Evolutionary conservation across 2,329 filamentous ascomycete genomes (phyloP), one percentile per base, ranked within the genome.

Genomic region (Ophiostoma australiae): DNA sequence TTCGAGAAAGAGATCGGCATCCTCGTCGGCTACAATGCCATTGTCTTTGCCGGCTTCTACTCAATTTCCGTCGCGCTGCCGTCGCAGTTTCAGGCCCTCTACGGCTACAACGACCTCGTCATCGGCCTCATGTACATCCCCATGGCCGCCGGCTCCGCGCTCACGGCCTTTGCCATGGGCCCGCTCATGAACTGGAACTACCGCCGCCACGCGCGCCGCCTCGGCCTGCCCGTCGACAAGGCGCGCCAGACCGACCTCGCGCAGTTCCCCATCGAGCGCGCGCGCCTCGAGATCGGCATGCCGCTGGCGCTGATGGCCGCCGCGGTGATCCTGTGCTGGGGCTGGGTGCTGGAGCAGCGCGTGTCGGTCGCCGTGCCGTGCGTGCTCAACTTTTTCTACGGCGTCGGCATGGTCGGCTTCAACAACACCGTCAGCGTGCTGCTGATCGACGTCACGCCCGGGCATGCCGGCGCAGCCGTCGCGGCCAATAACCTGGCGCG

Each of bases 1-100:
- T 84, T 88, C 75, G 96, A 95, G 82, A 92, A 94, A 76, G 92
- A 97, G 79, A 86, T 98, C 67, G 81, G 80, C 1, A 74, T 85
- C 10, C 77, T 87, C 0, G 80, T 86, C 10, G 75, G 80, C 27
- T 81, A 80, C 67, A 81, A 79, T 69, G 80, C 80, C 67, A 75
- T 86, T 4, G 78, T 84, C 3, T 85, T 85, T 72, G 81, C 83
- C 0, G 83, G 83, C 5, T 85, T 85, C 75, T 85, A 85, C 75
- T 82, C 81, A 71, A 77, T 85, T 33, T 78, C 80, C 2, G 79
- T 83, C 0, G 80, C 82, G 3, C 80, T 85, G 76, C 83, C 84
- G 0, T 77, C 77, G 0, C 77, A 81, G 4, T 80, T 85, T n/a
- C 61, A 63, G 33, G 68, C 76, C 1, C 69, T 75, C 1, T 93